Conservation (phyloP, 1,284 basidiomycete species). For the Pseudozyma sp. region DNA sequence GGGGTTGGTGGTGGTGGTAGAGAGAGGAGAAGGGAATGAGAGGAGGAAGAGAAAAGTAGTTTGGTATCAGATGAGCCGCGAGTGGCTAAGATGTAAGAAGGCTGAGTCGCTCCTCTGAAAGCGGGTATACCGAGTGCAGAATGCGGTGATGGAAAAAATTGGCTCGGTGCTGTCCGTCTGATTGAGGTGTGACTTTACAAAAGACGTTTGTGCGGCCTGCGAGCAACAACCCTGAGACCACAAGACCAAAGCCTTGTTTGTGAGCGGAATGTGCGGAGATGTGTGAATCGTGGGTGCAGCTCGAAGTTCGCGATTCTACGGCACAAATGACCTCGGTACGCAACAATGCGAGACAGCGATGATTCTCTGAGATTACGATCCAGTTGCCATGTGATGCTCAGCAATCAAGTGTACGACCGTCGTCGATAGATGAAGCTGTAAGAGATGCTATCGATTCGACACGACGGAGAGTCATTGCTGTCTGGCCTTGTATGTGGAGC, state of each 20-base stretch:
- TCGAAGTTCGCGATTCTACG: too few relatives aligned
- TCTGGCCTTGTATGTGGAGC: background rate
- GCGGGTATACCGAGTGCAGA: background rate
- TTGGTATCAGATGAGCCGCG: background rate
- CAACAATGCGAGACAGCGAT: too few relatives aligned
- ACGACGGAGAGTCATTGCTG: slow-evolving; percentile 21
- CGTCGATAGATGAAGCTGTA: background rate
- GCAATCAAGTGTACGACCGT: background rate
- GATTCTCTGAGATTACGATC: too few relatives aligned
- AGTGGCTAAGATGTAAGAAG: slow-evolving; percentile 13
- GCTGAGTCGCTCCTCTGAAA: slow-evolving; percentile 2
- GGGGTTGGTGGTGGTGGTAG: background rate
- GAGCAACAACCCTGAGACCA: too few relatives aligned
- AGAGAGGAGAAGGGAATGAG: background rate
- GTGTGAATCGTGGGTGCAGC: too few relatives aligned
- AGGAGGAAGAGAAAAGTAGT: background rate
- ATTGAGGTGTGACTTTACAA: too few relatives aligned
- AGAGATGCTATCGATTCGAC: slow-evolving; percentile 4
- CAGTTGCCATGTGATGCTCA: background rate
- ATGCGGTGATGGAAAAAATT: background rate
- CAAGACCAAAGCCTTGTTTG: too few relatives aligned
- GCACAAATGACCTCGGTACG: too few relatives aligned
- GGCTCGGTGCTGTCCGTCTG: too few relatives aligned
- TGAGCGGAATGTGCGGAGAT: too few relatives aligned
- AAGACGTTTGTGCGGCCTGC: too few relatives aligned